phyloP scores from a whole-genome alignment of 2,329 filamentous ascomycete genomes.

The Dryadomyces quercivorus region DNA sequence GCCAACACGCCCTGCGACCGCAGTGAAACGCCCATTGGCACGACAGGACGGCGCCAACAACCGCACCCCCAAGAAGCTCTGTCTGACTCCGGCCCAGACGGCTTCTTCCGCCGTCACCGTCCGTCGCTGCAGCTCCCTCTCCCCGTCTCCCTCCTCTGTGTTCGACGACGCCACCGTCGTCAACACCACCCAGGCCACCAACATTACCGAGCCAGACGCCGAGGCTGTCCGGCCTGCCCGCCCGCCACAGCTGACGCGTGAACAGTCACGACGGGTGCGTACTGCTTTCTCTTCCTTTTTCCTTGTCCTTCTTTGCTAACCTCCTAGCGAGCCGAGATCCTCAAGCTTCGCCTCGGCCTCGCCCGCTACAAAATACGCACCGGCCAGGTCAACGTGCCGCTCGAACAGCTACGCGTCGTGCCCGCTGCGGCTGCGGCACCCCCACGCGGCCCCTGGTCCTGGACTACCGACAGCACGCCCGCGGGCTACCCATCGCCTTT shows the following conservation, averaged over 20 bases:
- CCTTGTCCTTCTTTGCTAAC: neutral
- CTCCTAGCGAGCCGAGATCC: conserved; percentile 47
- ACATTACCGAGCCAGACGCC: conserved; percentile 35
- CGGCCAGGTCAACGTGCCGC: conserved; percentile 54
- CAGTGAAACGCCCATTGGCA: neutral
- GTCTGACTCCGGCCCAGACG: neutral
- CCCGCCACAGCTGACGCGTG: conserved; percentile 24
- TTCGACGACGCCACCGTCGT: conserved; percentile 35
- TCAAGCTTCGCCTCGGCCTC: conserved; percentile 56
- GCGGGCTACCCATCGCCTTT: neutral
- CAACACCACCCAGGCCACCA: conserved; percentile 34
- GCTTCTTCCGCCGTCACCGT: neutral
- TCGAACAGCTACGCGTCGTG: conserved; percentile 43
- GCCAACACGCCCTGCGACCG: neutral
- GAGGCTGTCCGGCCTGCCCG: conserved; percentile 10
- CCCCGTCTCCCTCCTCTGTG: conserved; percentile 31
- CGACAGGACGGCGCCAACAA: neutral
- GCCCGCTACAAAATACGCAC: conserved; percentile 67
- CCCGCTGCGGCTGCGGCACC: conserved; percentile 7
- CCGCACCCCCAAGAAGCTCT: neutral
- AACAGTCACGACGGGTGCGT: conserved; percentile 39
- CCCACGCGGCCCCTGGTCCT: conserved; percentile 5
- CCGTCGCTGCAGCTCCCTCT: neutral
- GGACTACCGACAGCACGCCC: too few species aligned
- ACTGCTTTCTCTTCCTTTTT: neutral